These are phyloP conservation scores for Tricholoma sp. DNA, from an alignment of 768 basidiomycete genomes.

Conservation along the genomic window DNA sequence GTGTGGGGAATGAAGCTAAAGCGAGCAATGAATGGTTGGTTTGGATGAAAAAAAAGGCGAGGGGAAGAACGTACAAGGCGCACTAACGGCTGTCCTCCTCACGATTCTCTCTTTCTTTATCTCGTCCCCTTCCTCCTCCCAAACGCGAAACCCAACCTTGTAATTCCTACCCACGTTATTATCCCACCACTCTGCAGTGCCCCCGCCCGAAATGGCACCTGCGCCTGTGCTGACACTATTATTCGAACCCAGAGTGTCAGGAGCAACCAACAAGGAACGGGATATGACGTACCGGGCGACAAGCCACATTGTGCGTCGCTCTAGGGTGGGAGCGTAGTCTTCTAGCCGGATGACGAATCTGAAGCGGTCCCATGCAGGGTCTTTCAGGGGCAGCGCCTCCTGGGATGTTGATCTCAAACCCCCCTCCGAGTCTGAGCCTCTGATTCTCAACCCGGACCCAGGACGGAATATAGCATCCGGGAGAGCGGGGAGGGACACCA, in stretches of 20 bases:
- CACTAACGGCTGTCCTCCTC: slow-evolving; percentile 22
- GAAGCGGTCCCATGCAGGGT: slow-evolving; percentile 51
- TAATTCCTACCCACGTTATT: slow-evolving; percentile 82
- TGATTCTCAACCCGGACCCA: slow-evolving; percentile 5
- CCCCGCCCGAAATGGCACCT: too few relatives aligned
- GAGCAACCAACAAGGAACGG: not conserved
- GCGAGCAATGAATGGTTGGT: not conserved
- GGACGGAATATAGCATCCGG: slow-evolving; percentile 16
- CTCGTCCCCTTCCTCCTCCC: not conserved
- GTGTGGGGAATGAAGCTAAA: not conserved
- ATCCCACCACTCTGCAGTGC: slow-evolving; percentile 88
- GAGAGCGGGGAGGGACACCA: slow-evolving; percentile 35
- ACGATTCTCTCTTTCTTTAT: not conserved
- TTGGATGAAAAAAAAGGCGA: not conserved
- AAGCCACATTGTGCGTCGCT: slow-evolving; percentile 52
- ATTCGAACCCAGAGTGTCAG: slow-evolving; percentile 20
- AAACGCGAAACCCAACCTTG: slow-evolving; percentile 53
- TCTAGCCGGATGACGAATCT: slow-evolving; percentile 62
- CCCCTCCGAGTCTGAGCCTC: too few relatives aligned
- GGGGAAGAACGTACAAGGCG: slow-evolving; percentile 26
- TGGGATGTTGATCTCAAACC: too few relatives aligned
- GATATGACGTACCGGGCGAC: slow-evolving; percentile 44
- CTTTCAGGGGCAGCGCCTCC: not conserved
- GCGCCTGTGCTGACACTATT: not conserved
- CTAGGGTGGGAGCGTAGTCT: slow-evolving; percentile 54